Evolutionary conservation across 108 stramenopile species (phyloP).

Genomic region (Nitzschia inconspicua): DNA sequence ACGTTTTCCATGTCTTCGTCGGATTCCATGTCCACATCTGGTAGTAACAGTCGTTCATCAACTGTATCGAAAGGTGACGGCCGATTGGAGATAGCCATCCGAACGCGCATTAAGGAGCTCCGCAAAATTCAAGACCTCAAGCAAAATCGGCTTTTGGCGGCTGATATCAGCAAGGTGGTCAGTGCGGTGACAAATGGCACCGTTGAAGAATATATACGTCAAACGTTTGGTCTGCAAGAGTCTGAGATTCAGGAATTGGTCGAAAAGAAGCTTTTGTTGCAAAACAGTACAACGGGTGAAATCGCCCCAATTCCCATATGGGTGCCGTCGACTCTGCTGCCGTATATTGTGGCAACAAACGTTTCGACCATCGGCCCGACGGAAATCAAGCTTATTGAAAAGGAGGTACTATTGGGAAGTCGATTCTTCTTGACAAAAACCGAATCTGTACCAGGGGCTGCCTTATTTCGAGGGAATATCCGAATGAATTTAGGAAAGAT

Average conservation of each 20-base stretch:
- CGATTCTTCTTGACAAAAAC: conserved; percentile 55
- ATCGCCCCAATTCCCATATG: conserved; percentile 44
- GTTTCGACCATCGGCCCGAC: conserved; percentile 24
- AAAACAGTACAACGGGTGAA: conserved; percentile 6
- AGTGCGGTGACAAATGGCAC: conserved; percentile 5
- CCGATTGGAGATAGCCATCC: conserved; percentile 22
- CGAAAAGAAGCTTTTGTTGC: conserved; percentile 5
- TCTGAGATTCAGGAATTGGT: no score
- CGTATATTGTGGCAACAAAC: conserved; percentile 38
- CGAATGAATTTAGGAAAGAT: background rate
- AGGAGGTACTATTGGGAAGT: conserved; percentile 47
- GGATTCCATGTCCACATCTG: background rate
- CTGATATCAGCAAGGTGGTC: conserved; percentile 2
- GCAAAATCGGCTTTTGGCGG: conserved; percentile 20
- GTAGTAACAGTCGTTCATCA: background rate
- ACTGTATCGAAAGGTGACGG: conserved; percentile 34
- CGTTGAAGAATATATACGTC: conserved; percentile 9
- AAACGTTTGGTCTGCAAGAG: background rate
- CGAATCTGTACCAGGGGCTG: conserved; percentile 56
- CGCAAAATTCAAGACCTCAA: conserved; percentile 20
- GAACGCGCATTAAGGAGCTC: conserved; percentile 27
- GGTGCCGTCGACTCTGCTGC: conserved; percentile 56
- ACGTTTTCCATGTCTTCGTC: conserved; percentile 7
- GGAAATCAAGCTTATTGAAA: conserved; percentile 44
- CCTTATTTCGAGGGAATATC: conserved; percentile 64